Conservation (phyloP, 2,329 filamentous ascomycete genomes). For the Microdochium bolleyi region DNA sequence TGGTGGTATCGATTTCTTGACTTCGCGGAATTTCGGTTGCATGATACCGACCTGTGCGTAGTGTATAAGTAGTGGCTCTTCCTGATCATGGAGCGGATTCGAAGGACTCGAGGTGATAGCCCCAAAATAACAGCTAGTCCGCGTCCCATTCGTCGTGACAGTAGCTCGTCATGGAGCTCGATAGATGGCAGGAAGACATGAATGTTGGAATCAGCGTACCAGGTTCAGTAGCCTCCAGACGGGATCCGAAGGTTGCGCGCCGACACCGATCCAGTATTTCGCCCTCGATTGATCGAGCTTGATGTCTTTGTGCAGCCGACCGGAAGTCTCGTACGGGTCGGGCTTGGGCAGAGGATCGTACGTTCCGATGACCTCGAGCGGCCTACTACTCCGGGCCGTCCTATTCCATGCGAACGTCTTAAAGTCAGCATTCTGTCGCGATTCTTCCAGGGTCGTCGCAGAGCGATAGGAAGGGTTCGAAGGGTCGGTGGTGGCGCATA, state of each 20-base stretch:
- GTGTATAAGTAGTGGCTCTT: background rate
- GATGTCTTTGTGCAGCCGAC: constrained; percentile 81
- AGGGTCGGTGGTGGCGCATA: constrained; percentile 30
- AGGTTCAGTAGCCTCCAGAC: constrained; percentile 80
- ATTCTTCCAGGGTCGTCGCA: background rate
- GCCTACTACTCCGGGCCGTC: constrained; percentile 77
- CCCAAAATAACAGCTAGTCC: too few species aligned
- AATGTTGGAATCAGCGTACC: too few species aligned
- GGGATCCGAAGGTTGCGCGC: constrained; percentile 86
- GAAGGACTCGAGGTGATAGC: too few species aligned
- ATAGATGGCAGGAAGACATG: too few species aligned
- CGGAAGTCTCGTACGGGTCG: constrained; percentile 51
- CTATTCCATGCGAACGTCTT: constrained; percentile 30
- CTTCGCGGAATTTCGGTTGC: constrained; percentile 25
- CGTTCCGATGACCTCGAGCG: constrained; percentile 85
- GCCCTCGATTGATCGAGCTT: constrained; percentile 74
- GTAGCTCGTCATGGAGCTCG: too few species aligned
- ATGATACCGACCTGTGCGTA: constrained; percentile 24
- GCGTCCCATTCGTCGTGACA: too few species aligned
- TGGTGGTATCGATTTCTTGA: background rate
- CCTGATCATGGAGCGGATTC: too few species aligned
- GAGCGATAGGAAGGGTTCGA: background rate
- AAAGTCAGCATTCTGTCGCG: background rate
- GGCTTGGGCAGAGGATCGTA: constrained; percentile 62
- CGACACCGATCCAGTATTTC: constrained; percentile 94